Conservation (phyloP, 1,284 basidiomycete genomes). For the Ceratobasidium theobromae region DNA sequence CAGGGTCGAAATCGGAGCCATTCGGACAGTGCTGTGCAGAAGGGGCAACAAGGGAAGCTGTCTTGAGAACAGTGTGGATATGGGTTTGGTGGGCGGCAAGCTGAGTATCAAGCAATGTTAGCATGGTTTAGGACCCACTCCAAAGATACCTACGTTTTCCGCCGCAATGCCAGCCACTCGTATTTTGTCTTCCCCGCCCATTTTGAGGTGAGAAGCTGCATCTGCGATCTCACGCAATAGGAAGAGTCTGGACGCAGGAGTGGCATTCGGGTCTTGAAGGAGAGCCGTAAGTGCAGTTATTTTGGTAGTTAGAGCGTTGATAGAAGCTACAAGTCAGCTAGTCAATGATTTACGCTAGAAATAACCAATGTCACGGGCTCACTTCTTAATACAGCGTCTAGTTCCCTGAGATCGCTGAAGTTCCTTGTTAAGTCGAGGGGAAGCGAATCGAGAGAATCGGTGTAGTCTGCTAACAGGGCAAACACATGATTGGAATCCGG, state of each 20-base stretch:
- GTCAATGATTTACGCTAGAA: constrained; percentile 17
- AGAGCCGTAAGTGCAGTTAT: constrained; percentile 72
- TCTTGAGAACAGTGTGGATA: constrained; percentile 58
- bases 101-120: constrained; percentile 38
- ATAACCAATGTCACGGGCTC: constrained; percentile 1
- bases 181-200: constrained; percentile 99
- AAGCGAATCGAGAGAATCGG: constrained; percentile 90
- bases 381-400: constrained; percentile 93
- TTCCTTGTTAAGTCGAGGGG: constrained; percentile 92
- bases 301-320: constrained; percentile 75
- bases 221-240: constrained; percentile 92
- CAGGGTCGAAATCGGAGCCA: constrained; percentile 63
- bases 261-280: constrained; percentile 65
- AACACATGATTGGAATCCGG: constrained; percentile 27
- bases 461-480: constrained; percentile 75
- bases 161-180: constrained; percentile 93
- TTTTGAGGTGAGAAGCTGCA: constrained; percentile 86
- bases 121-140: not conserved
- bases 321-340: constrained; percentile 53
- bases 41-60: constrained; percentile 20
- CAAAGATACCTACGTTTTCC: constrained; percentile 60
- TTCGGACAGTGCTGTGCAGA: constrained; percentile 51
- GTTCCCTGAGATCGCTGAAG: constrained; percentile 94
- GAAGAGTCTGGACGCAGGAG: constrained; percentile 80
- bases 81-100: constrained; percentile 72